Base-by-base conservation (phyloP, 2,329 filamentous ascomycete species). In the Penicillium psychrosexuale region DNA sequence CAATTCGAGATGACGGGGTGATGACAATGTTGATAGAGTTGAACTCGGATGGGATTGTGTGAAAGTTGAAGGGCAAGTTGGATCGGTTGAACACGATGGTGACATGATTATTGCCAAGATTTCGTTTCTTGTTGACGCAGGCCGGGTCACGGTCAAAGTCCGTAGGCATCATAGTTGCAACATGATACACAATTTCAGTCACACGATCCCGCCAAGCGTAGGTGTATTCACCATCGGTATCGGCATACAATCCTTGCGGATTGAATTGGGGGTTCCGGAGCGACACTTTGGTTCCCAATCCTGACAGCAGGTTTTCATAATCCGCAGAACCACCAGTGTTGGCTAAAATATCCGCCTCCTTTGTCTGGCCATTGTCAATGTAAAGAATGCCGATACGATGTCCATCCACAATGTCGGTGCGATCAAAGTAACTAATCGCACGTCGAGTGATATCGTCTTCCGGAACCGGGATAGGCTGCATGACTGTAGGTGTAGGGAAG, bases 51-150 rank as follows among this genome's bases (percentile, higher is more conserved):
- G 91, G 91, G 65, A 99, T 96, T 0, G 90, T 96, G 69, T 96
- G 85, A 69, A 96, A 96, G 51, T 84, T 82, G 77, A 96, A 97
- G 0, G 89, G 88, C 45, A 87, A 73, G n/a, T 94, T 93, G 2
- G 92, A 97, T 67, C 96, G 91, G 71, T 99, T 99, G 81, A 95
- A 99, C 55, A 99, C 88, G 64, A 99, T 96, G 70, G 96, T 97
- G 69, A 99, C 94, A 71, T 90, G 96, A 72, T 97, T 94, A 69
- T 99, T 99, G 55, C 94, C 94, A 57, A 97, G 94, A 68, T 97
- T 95, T 3, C 86, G 83, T 75, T 99, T 99, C 78, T 99, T 99
- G 71, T 85, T 82, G 58, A 87, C 86, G 67, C 88, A 91, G 58
- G 84, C 82, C 9, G 88, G 84, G 65, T 96, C 91, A 30, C 84